A percentile compares a stretch with the other conserved stretches of the same genome.
phyloP scores from a whole-genome alignment of 371 early-diverging fungal genomes.

The Cokeromyces recurvatus region DNA sequence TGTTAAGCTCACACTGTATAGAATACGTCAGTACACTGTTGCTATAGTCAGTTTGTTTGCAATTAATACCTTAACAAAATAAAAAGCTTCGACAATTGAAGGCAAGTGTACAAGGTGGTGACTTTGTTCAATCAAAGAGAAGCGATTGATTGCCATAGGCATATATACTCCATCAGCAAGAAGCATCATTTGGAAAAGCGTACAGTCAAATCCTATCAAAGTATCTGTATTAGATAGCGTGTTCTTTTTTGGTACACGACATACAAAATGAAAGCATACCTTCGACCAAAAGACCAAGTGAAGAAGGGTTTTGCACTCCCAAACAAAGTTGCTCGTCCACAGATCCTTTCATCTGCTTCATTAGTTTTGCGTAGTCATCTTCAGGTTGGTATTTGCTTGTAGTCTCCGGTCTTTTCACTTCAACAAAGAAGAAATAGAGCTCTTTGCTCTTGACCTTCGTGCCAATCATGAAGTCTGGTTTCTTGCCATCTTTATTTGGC shows the following conservation, averaged over 20 bases:
- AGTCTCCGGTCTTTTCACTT: conserved; percentile 1
- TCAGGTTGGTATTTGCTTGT: conserved; percentile 5
- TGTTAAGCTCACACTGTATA: conserved; percentile 15
- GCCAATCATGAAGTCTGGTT: conserved; percentile 6
- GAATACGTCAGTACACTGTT: conserved; percentile 13
- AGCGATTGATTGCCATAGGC: conserved; percentile 11
- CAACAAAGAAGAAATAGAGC: conserved; percentile 1
- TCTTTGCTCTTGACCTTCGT: conserved; percentile 6
- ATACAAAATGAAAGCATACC: conserved; percentile 13
- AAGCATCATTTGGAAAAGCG: conserved; percentile 12
- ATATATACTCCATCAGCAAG: conserved; percentile 14
- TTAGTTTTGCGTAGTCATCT: conserved; percentile 2
- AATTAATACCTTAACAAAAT: conserved; percentile 16
- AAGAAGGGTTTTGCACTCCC: conserved; percentile 8
- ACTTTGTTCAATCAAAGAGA: conserved; percentile 9
- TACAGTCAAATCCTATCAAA: conserved; percentile 5
- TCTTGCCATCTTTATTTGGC: conserved; percentile 6
- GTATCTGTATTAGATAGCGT: conserved; percentile 14
- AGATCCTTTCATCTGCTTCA: conserved; percentile 8
- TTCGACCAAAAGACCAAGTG: conserved; percentile 14
- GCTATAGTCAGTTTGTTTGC: conserved; percentile 11
- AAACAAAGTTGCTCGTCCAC: conserved; percentile 9
- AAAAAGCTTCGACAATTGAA: conserved; percentile 3
- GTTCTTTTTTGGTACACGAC: conserved; percentile 9
- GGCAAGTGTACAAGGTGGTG: neutral